Conservation (phyloP, 169 alveolate genomes). For the Plasmodium vivax region DNA sequence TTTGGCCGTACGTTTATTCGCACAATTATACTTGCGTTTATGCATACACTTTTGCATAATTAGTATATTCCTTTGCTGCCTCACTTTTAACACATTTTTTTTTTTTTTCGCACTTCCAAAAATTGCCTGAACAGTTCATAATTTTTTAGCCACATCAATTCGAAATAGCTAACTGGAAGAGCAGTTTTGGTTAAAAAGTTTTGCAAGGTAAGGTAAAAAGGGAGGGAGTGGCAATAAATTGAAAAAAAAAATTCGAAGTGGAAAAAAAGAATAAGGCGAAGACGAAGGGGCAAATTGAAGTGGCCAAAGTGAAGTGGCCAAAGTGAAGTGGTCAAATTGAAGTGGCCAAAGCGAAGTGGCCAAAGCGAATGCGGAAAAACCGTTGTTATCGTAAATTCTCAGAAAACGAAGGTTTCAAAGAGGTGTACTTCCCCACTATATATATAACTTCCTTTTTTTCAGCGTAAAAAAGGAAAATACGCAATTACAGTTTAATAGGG, state of each 20-base stretch:
- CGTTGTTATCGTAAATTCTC: not conserved
- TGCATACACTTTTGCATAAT: not conserved
- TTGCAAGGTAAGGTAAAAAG: not conserved
- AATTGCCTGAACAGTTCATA: not conserved
- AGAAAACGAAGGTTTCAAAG: not conserved
- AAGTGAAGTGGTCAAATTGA: not conserved
- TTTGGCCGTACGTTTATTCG: not conserved
- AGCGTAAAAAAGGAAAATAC: not conserved
- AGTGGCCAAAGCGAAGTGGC: not conserved
- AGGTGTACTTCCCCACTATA: not conserved
- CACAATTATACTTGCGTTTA: not conserved
- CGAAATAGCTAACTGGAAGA: not conserved
- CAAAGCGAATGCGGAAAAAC: not conserved
- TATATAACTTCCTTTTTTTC: not conserved
- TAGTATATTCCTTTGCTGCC: not conserved
- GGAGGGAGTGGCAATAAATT: not conserved
- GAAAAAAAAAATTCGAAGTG: not conserved
- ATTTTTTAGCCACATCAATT: not conserved
- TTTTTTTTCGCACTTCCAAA: not conserved
- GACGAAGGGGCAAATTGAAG: not conserved
- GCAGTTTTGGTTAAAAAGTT: not conserved
- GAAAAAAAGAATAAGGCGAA: not conserved
- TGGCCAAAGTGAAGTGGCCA: not conserved
- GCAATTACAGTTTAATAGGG: not conserved
- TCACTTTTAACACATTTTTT: not conserved